These are phyloP conservation scores for Heliophila coronopifolia DNA, from an alignment of 441 rosid genomes.

Conservation along the genomic window DNA sequence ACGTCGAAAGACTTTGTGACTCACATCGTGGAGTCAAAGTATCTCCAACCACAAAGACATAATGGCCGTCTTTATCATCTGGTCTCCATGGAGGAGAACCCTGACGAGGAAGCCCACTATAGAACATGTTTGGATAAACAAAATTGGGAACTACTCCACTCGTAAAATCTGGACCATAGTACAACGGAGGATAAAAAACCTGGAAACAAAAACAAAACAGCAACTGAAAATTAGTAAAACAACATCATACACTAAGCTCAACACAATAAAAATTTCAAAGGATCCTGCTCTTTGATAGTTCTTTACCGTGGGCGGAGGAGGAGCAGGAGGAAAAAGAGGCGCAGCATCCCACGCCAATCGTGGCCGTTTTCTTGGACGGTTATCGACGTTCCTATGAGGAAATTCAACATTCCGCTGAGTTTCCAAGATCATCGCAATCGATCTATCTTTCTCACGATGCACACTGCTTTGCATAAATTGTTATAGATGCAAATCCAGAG, in stretches of 20 bases:
- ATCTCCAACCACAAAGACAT: conserved; percentile 66
- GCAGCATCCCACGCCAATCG: conserved; percentile 76
- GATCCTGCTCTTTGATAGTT: conserved; percentile 2
- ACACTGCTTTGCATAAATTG: conserved; percentile 26
- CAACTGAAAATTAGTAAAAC: conserved; percentile 2
- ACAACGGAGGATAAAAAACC: conserved; percentile 56
- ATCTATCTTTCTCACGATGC: conserved; percentile 29
- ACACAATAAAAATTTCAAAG: background rate
- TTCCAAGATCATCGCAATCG: conserved; percentile 46
- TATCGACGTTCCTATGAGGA: conserved; percentile 55
- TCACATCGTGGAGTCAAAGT: conserved; percentile 72
- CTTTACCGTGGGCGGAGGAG: conserved; percentile 48
- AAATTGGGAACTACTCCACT: conserved; percentile 43
- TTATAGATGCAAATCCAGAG: conserved; percentile 22
- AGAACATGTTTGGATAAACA: conserved; percentile 44
- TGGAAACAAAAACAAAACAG: conserved; percentile 17
- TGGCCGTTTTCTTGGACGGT: conserved; percentile 73
- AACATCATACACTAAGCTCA: conserved; percentile 4
- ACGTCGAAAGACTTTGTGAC: conserved; percentile 17
- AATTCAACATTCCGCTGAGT: conserved; percentile 60
- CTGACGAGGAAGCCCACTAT: conserved; percentile 43
- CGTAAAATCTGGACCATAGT: conserved; percentile 58
- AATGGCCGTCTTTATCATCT: conserved; percentile 92
- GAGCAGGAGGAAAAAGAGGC: conserved; percentile 47
- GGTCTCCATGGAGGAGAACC: conserved; percentile 90